Percentiles rank a stretch among this genome's conserved stretches.
Conservation (phyloP, 225 moss, liverwort and hornwort genomes). For the Pleurozium schreberi region DNA sequence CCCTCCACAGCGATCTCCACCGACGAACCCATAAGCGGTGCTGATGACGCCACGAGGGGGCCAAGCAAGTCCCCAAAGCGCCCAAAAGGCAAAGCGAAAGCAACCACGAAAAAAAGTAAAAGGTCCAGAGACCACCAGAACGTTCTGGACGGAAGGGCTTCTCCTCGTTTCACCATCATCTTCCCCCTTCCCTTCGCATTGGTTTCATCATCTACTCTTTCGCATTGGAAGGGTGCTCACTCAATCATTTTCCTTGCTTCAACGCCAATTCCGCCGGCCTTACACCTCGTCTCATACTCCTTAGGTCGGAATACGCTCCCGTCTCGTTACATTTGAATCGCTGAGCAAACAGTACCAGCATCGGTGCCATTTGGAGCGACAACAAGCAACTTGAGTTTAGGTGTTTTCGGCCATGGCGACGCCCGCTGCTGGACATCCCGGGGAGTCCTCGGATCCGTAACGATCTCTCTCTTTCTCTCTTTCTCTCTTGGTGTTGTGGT, state of each 20-base stretch:
- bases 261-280: not conserved
- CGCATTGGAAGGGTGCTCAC: not conserved
- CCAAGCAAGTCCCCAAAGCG: not conserved
- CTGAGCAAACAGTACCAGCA: not conserved
- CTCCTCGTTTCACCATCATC: constrained; percentile 10
- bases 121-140: not conserved
- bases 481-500: not conserved
- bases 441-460: constrained; percentile 42
- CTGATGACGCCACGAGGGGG: not conserved
- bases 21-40: not conserved
- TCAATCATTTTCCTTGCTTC: not conserved
- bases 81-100: not conserved
- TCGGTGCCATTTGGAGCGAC: not conserved
- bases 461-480: not conserved
- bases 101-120: not conserved
- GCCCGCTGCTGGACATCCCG: constrained; percentile 19
- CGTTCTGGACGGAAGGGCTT: constrained; percentile 11
- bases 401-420: constrained; percentile 20
- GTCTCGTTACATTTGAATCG: not conserved
- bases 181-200: not conserved
- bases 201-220: not conserved
- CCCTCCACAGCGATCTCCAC: not conserved
- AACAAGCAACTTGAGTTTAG: not conserved
- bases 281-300: too few species aligned
- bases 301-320: not conserved